phyloP scores from a whole-genome alignment of 805 yeast species.

The Hanseniaspora taiwanica region DNA sequence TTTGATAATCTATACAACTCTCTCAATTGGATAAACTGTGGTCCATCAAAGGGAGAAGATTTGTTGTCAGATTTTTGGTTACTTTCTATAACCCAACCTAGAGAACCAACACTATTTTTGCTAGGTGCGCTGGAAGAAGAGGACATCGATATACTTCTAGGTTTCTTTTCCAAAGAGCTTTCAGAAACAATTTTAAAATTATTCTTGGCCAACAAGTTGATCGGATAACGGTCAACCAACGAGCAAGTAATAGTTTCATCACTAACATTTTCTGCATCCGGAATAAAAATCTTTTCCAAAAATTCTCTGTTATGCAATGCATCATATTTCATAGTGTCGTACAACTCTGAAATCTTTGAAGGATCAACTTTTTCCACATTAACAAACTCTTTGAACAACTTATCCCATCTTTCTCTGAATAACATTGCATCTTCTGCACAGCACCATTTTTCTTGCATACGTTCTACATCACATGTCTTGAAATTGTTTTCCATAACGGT shows the following conservation, averaged over 20 bases:
- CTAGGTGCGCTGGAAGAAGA: constrained; percentile 10
- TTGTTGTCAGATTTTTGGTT: constrained; percentile 18
- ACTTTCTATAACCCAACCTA: constrained; percentile 57
- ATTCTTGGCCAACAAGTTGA: constrained; percentile 62
- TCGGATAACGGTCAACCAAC: constrained; percentile 59
- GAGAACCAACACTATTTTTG: constrained; percentile 39
- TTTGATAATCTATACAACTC: constrained; percentile 85
- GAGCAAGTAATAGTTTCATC: constrained; percentile 24
- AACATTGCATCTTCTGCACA: constrained; percentile 88
- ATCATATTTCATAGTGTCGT: constrained; percentile 97
- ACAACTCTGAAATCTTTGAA: constrained; percentile 86
- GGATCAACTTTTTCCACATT: constrained; percentile 96
- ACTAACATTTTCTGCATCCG: constrained; percentile 28
- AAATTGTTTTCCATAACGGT: constrained; percentile 74
- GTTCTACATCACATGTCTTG: constrained; percentile 46
- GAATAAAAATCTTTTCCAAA: constrained; percentile 68
- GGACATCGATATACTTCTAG: constrained; percentile 11
- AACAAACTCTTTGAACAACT: constrained; percentile 80
- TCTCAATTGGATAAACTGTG: constrained; percentile 65
- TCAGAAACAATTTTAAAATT: constrained; percentile 45
- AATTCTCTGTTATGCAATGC: constrained; percentile 91
- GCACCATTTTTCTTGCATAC: constrained; percentile 80
- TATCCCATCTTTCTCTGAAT: constrained; percentile 95
- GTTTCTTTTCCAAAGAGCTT: neutral
- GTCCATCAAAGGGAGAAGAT: constrained; percentile 52